phyloP scores from a whole-genome alignment of 2,329 filamentous ascomycete genomes.

The Raffaelea ambrosiae region DNA sequence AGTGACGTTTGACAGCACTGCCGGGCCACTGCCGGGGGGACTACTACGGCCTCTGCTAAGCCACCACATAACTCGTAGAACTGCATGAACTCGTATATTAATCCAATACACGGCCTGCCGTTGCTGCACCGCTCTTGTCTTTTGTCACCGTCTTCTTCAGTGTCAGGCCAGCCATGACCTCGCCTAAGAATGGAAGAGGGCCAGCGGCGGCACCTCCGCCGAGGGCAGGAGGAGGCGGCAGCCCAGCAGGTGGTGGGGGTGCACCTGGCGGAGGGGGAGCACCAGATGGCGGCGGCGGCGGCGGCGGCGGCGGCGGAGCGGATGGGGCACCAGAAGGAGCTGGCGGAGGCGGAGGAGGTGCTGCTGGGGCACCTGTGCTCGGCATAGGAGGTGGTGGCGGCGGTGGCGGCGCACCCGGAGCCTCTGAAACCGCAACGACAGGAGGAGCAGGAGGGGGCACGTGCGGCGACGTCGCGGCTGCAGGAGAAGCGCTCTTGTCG shows the following conservation, averaged over 20 bases:
- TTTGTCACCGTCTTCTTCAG: slow-evolving; percentile 86
- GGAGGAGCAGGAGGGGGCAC: slow-evolving; percentile 23
- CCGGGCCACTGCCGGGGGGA: too few species aligned
- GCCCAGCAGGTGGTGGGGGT: slow-evolving; percentile 30
- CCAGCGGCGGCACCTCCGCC: slow-evolving; percentile 23
- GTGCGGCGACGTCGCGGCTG: slow-evolving; percentile 26
- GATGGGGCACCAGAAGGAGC: slow-evolving; percentile 21
- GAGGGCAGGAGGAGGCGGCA: slow-evolving; percentile 27
- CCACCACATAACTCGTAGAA: too few species aligned
- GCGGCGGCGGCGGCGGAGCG: slow-evolving; percentile 27
- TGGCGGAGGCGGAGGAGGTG: slow-evolving; percentile 29
- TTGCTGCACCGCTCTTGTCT: slow-evolving; percentile 66
- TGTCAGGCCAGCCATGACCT: slow-evolving; percentile 72
- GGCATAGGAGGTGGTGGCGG: slow-evolving; percentile 20
- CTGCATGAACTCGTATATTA: slow-evolving; percentile 19
- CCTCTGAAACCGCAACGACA: background rate
- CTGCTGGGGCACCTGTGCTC: slow-evolving; percentile 18
- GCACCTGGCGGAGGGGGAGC: slow-evolving; percentile 30
- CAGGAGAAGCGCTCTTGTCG: slow-evolving; percentile 45
- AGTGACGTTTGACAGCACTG: too few species aligned
- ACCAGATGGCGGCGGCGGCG: slow-evolving; percentile 23
- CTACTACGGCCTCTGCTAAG: too few species aligned
- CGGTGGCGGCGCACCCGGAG: slow-evolving; percentile 13
- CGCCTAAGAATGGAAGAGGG: slow-evolving; percentile 58
- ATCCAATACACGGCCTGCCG: slow-evolving; percentile 67